Conservation (phyloP, 2,329 filamentous ascomycete genomes). For the Cucurbitaria berberidis region DNA sequence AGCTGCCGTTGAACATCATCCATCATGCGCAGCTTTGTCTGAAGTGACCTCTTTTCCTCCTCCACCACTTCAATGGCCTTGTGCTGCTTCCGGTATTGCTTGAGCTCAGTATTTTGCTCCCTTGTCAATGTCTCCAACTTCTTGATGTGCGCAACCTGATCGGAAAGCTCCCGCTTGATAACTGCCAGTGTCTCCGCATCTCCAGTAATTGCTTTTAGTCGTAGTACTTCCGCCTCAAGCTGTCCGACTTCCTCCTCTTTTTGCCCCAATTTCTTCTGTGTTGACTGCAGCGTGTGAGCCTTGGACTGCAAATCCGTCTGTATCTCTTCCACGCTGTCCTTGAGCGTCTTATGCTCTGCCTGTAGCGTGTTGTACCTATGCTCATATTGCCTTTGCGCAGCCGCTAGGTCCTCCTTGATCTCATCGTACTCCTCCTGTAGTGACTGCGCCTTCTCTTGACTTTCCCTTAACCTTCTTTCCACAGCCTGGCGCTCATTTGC, state of each 20-base stretch:
- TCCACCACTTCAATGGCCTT: slow-evolving; percentile 93
- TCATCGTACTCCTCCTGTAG: slow-evolving; percentile 86
- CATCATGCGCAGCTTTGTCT: slow-evolving; percentile 77
- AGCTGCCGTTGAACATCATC: slow-evolving; percentile 77
- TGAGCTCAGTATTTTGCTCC: slow-evolving; percentile 79
- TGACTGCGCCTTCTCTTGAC: slow-evolving; percentile 73
- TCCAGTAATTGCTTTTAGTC: slow-evolving; percentile 83
- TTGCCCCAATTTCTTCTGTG: slow-evolving; percentile 71
- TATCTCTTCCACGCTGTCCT: slow-evolving; percentile 65
- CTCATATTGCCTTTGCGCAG: slow-evolving; percentile 69
- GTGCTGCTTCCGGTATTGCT: slow-evolving; percentile 78
- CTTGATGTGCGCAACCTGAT: slow-evolving; percentile 91
- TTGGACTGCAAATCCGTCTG: slow-evolving; percentile 64
- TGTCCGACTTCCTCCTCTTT: slow-evolving; percentile 74
- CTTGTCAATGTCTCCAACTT: slow-evolving; percentile 80
- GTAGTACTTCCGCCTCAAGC: slow-evolving; percentile 82
- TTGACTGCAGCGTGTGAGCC: slow-evolving; percentile 62
- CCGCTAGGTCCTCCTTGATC: slow-evolving; percentile 74
- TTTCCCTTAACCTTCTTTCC: slow-evolving; percentile 61
- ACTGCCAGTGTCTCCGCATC: slow-evolving; percentile 85
- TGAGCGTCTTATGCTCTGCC: slow-evolving; percentile 64
- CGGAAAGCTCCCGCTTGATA: slow-evolving; percentile 84
- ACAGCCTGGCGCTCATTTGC: slow-evolving; percentile 62
- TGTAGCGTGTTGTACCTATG: slow-evolving; percentile 66
- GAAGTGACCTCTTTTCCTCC: slow-evolving; percentile 87